Evolutionary conservation across 1,139 yeast species (phyloP).

Genomic region (Candida sanyaensis): DNA sequence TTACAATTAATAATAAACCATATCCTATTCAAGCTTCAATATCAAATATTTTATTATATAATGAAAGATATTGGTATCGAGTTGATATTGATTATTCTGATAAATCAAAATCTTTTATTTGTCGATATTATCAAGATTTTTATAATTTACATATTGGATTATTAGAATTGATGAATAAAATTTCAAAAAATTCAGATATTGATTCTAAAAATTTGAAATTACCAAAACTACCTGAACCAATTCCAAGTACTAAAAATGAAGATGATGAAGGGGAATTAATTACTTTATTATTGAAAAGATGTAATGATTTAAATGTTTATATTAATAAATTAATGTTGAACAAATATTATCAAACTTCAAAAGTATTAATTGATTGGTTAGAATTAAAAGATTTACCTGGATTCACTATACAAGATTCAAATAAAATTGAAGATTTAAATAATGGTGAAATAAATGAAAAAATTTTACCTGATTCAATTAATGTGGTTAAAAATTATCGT

Average conservation of each 20-base stretch:
- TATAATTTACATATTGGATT: slow-evolving; percentile 38
- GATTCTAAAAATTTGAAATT: slow-evolving; percentile 19
- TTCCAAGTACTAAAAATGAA: slow-evolving; percentile 22
- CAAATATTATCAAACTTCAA: slow-evolving; percentile 27
- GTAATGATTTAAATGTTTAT: slow-evolving; percentile 42
- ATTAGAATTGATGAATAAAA: slow-evolving; percentile 13
- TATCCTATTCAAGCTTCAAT: slow-evolving; percentile 35
- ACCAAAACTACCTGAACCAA: slow-evolving; percentile 48
- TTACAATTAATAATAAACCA: slow-evolving; percentile 33
- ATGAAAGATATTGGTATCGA: slow-evolving; percentile 45
- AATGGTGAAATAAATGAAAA: slow-evolving; percentile 27
- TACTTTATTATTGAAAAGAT: slow-evolving; percentile 26
- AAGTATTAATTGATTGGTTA: slow-evolving; percentile 36
- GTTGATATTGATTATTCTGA: slow-evolving; percentile 38
- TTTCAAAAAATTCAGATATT: not conserved
- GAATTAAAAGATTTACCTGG: slow-evolving; percentile 27
- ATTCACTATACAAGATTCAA: slow-evolving; percentile 11
- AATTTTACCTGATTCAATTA: slow-evolving; percentile 27
- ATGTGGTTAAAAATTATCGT: slow-evolving; percentile 20
- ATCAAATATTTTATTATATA: slow-evolving; percentile 34
- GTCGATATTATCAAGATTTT: slow-evolving; percentile 47
- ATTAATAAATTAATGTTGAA: slow-evolving; percentile 32
- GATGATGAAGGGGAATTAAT: slow-evolving; percentile 12
- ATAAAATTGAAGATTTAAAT: slow-evolving; percentile 9
- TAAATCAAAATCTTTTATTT: slow-evolving; percentile 29